Evolutionary conservation across 768 basidiomycete species (phyloP).

Genomic region (Holtermanniella nyarrowii): DNA sequence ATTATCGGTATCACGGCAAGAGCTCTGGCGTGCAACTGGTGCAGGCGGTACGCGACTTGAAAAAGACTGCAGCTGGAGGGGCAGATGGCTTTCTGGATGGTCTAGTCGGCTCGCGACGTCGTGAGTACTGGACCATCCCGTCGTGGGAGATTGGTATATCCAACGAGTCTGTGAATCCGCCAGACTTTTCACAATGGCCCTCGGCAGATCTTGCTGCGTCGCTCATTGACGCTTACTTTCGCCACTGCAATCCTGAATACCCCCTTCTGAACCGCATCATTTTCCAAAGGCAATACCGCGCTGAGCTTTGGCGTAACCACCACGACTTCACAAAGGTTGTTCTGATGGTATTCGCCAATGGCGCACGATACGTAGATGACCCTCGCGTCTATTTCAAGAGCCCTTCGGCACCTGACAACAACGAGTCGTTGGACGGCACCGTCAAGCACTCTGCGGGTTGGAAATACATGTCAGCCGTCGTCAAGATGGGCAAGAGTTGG

Average conservation of each 20-base stretch:
- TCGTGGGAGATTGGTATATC: conserved; percentile 41
- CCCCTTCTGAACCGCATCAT: conserved; percentile 66
- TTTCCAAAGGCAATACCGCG: conserved; percentile 50
- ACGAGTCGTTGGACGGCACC: conserved; percentile 25
- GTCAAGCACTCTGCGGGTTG: conserved; percentile 32
- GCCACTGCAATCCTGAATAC: conserved; percentile 48
- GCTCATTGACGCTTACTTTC: conserved; percentile 60
- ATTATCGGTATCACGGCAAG: conserved; percentile 38
- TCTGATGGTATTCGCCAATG: conserved; percentile 63
- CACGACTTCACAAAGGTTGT: conserved; percentile 48
- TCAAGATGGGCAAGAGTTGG: conserved; percentile 52
- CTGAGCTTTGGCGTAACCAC: conserved; percentile 49
- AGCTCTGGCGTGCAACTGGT: conserved; percentile 33
- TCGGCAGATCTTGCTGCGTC: conserved; percentile 46
- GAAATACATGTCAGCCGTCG: conserved; percentile 53
- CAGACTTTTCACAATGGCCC: conserved; percentile 51
- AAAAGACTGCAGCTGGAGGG: conserved; percentile 8
- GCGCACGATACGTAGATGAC: conserved; percentile 53
- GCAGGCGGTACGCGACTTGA: conserved; percentile 26
- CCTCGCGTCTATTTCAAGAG: conserved; percentile 45
- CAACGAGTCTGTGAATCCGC: conserved; percentile 14
- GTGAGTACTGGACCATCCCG: conserved; percentile 33
- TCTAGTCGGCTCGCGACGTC: conserved; percentile 32
- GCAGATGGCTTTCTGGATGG: conserved; percentile 10
- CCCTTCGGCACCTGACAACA: conserved; percentile 1